phyloP scores from a whole-genome alignment of 306 rosid species.

The Morella rubra region DNA sequence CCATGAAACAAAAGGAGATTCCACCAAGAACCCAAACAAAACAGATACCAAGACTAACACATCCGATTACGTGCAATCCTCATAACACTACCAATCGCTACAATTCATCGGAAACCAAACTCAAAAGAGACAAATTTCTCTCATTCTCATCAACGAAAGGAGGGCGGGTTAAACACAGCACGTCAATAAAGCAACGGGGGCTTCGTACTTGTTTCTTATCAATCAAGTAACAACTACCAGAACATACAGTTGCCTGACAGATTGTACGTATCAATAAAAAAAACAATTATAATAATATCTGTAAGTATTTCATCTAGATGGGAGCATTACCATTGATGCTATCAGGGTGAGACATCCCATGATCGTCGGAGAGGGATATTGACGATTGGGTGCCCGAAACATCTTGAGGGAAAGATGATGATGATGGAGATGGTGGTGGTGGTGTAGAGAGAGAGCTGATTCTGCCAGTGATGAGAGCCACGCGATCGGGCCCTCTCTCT shows the following conservation, averaged over 20 bases:
- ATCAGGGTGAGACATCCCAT: not conserved
- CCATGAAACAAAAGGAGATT: not conserved
- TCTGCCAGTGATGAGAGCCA: constrained; percentile 65
- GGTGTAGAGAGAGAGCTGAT: constrained; percentile 42
- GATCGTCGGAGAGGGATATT: too few species aligned
- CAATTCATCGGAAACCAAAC: too few species aligned
- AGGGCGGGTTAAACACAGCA: not conserved
- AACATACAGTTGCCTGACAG: not conserved
- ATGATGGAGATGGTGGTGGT: constrained; percentile 36
- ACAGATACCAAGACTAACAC: too few species aligned
- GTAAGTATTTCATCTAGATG: not conserved
- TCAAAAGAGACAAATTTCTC: too few species aligned
- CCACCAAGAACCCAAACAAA: not conserved
- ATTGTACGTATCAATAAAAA: not conserved
- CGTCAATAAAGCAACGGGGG: not conserved
- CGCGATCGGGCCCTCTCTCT: constrained; percentile 62
- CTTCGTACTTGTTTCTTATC: not conserved
- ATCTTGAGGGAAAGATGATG: not conserved
- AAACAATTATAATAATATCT: not conserved
- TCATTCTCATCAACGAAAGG: not conserved
- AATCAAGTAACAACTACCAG: not conserved
- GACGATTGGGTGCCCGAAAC: too few species aligned
- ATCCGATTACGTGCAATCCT: too few species aligned
- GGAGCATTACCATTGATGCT: too few species aligned
- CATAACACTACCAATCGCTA: too few species aligned